These are phyloP conservation scores for Fusarium sp. DNA, from an alignment of 2,329 filamentous ascomycete species.

Conservation along the genomic window DNA sequence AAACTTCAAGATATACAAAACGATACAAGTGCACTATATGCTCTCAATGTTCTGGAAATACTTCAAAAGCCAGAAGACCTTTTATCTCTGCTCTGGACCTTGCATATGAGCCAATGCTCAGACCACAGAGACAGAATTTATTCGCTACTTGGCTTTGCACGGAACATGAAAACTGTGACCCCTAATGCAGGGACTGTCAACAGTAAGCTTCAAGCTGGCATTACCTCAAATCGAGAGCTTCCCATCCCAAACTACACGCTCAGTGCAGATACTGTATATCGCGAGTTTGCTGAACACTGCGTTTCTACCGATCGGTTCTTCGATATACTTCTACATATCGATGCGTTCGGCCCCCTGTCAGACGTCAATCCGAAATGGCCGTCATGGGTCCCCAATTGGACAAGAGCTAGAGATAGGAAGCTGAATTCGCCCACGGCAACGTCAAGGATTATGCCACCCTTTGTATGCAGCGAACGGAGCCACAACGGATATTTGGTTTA, in stretches of 20 bases:
- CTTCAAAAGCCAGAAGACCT: fast-evolving
- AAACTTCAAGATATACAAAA: fast-evolving
- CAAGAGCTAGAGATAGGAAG: too few species aligned
- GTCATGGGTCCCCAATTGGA: neutral
- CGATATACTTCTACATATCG: neutral
- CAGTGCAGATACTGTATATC: neutral
- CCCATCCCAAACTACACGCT: neutral
- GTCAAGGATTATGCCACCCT: fast-evolving
- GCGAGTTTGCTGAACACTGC: fast-evolving
- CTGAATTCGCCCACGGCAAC: fast-evolving
- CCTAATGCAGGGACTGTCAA: too few species aligned
- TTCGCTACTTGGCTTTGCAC: neutral
- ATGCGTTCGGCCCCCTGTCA: neutral
- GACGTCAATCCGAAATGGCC: neutral
- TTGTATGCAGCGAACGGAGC: too few species aligned
- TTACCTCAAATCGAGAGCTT: too few species aligned
- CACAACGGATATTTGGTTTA: too few species aligned
- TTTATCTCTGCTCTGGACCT: neutral
- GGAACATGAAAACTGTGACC: too few species aligned
- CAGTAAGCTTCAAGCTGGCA: too few species aligned
- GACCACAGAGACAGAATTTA: neutral
- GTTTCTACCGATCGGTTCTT: neutral
- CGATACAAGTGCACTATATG: fast-evolving
- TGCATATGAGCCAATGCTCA: neutral
- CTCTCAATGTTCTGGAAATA: neutral